A percentile compares a stretch with the other conserved stretches of the same genome.
These are phyloP conservation scores for Leishmania turanica DNA, from an alignment of 208 protist species.

Conservation along the genomic window DNA sequence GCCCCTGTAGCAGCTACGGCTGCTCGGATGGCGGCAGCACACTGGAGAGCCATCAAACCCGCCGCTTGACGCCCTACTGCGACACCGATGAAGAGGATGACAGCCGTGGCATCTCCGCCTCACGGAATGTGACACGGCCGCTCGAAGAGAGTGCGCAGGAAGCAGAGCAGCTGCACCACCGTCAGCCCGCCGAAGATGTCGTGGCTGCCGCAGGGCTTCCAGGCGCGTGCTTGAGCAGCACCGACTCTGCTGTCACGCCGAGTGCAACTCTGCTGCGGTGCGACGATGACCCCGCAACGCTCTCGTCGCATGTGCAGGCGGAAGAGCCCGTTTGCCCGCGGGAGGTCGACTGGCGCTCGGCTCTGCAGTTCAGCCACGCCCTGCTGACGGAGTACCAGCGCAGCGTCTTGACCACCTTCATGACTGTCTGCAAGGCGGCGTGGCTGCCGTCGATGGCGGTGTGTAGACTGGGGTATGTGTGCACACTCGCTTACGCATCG, in stretches of 20 bases:
- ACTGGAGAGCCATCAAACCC: slow-evolving; percentile 9
- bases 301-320: not conserved
- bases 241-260: not conserved
- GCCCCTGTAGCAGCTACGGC: slow-evolving; percentile 33
- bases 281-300: not conserved
- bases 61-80: slow-evolving; percentile 15
- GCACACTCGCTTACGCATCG: not conserved
- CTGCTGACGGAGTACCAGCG: slow-evolving; percentile 19
- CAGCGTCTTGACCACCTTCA: slow-evolving; percentile 10
- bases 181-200: not conserved
- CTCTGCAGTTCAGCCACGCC: slow-evolving; percentile 1
- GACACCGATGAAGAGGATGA: slow-evolving; percentile 14
- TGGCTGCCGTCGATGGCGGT: slow-evolving; percentile 14
- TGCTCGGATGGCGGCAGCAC: slow-evolving; percentile 28
- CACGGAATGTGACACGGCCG: not conserved
- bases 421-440: slow-evolving; percentile 18
- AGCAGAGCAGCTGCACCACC: not conserved
- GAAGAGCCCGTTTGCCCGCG: not conserved
- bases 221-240: not conserved
- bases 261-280: not conserved
- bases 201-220: not conserved
- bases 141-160: not conserved
- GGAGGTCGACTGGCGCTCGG: not conserved
- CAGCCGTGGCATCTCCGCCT: not conserved
- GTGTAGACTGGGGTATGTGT: not conserved